phyloP scores from a whole-genome alignment of 495 filamentous ascomycete species.

The Elaphomyces granulatus region DNA sequence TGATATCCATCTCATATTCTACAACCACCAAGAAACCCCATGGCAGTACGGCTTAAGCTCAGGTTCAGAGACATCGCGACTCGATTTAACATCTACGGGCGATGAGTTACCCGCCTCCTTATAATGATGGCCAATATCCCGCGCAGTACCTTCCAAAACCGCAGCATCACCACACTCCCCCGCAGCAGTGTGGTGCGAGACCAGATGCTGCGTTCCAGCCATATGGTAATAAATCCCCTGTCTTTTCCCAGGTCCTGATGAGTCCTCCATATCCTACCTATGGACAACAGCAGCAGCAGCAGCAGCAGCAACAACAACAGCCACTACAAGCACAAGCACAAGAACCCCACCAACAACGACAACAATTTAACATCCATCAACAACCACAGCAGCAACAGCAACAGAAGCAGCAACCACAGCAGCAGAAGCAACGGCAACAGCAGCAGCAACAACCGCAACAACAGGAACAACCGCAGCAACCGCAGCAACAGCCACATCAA shows the following conservation, averaged over 20 bases:
- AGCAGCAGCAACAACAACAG: slow-evolving; percentile 11
- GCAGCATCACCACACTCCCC: slow-evolving; percentile 9
- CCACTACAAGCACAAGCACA: not conserved
- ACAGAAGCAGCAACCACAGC: slow-evolving; percentile 1
- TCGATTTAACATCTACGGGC: slow-evolving; percentile 20
- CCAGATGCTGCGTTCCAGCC: slow-evolving; percentile 22
- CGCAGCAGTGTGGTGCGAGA: slow-evolving; percentile 26
- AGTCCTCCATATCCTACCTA: slow-evolving; percentile 19
- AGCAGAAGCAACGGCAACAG: slow-evolving; percentile 6
- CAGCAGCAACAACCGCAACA: slow-evolving; percentile 4
- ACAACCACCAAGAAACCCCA: no score
- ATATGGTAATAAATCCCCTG: slow-evolving; percentile 27
- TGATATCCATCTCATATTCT: no score
- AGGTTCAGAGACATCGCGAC: no score
- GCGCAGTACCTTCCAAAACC: slow-evolving; percentile 27
- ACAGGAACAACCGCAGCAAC: slow-evolving; percentile 9
- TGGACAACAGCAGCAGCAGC: slow-evolving; percentile 12
- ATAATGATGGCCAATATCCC: slow-evolving; percentile 31
- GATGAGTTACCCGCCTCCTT: slow-evolving; percentile 37
- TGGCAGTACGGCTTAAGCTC: no score
- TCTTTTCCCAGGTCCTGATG: slow-evolving; percentile 27
- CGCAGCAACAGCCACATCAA: slow-evolving; percentile 18
- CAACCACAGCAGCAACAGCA: slow-evolving; percentile 3
- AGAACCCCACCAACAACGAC: slow-evolving; percentile 2
- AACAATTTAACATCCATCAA: slow-evolving; percentile 6